phyloP scores from a whole-genome alignment of 2,329 filamentous ascomycete genomes.

The Aspergillus melleus region DNA sequence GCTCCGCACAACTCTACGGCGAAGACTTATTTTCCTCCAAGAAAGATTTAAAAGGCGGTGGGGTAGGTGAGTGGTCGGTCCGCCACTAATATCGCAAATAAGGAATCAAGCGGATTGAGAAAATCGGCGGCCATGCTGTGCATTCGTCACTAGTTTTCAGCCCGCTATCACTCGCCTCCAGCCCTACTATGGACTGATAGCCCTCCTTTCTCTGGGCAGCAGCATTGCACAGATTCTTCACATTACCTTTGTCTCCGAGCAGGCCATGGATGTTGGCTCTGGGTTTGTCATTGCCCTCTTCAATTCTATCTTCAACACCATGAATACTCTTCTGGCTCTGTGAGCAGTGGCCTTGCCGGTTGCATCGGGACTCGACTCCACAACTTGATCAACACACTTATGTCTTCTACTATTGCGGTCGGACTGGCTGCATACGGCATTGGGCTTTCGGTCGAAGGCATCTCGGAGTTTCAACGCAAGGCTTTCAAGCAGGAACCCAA shows the following conservation, averaged over 20 bases:
- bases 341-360: conserved; percentile 33
- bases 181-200: conserved; percentile 11
- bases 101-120: too few relatives aligned
- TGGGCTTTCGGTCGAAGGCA: conserved; percentile 56
- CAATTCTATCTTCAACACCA: conserved; percentile 58
- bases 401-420: conserved; percentile 38
- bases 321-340: conserved; percentile 57
- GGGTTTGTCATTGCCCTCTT: conserved; percentile 50
- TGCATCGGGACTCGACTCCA: background rate
- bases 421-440: conserved; percentile 52
- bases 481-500: conserved; percentile 52
- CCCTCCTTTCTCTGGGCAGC: conserved; percentile 9
- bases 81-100: too few relatives aligned
- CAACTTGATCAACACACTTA: background rate
- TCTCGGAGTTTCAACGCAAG: conserved; percentile 59
- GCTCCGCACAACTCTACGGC: too few relatives aligned
- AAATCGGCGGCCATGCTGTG: too few relatives aligned
- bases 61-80: too few relatives aligned
- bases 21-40: too few relatives aligned
- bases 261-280: conserved; percentile 5
- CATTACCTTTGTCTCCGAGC: conserved; percentile 13
- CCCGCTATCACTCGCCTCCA: background rate
- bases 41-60: too few relatives aligned
- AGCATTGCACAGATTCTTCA: conserved; percentile 12
- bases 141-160: too few relatives aligned